Base-by-base conservation (phyloP, 202 grass and related monocot species). In the Miscanthus sacchariflorus region DNA sequence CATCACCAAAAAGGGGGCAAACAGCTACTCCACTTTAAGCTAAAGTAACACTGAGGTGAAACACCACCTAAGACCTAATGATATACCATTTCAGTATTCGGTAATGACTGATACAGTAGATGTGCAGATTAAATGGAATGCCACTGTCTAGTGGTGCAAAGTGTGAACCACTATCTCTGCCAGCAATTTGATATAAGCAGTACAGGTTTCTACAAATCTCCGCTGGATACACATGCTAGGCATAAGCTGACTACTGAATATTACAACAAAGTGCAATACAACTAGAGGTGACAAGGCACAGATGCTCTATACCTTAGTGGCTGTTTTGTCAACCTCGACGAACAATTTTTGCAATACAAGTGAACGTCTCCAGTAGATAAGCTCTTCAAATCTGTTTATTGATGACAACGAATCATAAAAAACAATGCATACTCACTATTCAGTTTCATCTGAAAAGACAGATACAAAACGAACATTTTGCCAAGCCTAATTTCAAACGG, bases 261-360 rank as follows among this genome's bases (percentile, higher is more conserved):
- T 5, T 67, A 68, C 74, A 87, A 76, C 25, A 36, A 56, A 71
- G 54, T 77, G 43, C 2, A 2, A 13, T 30, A 56, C 5, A 74
- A 70, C 35, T 44, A 15, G 40, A 9, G 64, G 38, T 56, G 56
- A 71, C 64, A 86, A 74, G 25, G 12, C 68, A 2, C 0, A 3
- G 66, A 38, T 24, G 30, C 14, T 67, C 15, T 56, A 89, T 72
- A 99, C 96, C 94, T 99, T 70, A 99, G 43, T 58, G 91, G 92
- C 61, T 92, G 87, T 46, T 93, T 95, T 70, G 89, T 96, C 82
- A 99, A 78, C 78, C 86, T 99, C 74, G 86, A 25, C 50, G 96
- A 96, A 63, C 94, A 99, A 27, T 69, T 12, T 74, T 93, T 96
- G 83, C 96, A 96, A 73, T 95, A 93, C 40, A 99, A 83, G 87